Evolutionary conservation across 2,329 filamentous ascomycete species (phyloP).

Genomic region (Magnaporthiopsis rhizophila): DNA sequence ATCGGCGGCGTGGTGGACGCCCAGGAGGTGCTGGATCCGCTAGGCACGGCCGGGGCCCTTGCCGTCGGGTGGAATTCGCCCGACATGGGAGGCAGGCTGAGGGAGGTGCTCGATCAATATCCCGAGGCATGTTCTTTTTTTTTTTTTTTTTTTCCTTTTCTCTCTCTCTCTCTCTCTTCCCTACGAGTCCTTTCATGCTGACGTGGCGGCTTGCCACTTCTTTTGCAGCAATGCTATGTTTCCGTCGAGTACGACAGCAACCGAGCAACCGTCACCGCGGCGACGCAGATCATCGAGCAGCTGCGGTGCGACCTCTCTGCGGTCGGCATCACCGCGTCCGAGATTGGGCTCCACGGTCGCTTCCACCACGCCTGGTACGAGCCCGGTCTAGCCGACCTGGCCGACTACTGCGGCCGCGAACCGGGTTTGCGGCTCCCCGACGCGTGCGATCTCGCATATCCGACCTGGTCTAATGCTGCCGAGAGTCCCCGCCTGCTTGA

Average conservation of each 20-base stretch:
- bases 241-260: conserved; percentile 29
- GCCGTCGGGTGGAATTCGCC: neutral
- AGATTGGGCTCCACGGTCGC: conserved; percentile 23
- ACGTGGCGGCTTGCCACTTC: neutral
- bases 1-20: conserved; percentile 29
- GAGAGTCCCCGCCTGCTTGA: too few species aligned
- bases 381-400: neutral
- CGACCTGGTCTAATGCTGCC: too few species aligned
- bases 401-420: too few species aligned
- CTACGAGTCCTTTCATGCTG: neutral
- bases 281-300: conserved; percentile 2
- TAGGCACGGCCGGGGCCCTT: neutral
- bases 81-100: neutral
- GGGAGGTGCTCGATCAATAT: neutral
- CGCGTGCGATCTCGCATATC: too few species aligned
- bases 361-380: conserved; percentile 22
- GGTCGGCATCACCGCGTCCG: conserved; percentile 18
- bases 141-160: too few species aligned
- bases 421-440: too few species aligned
- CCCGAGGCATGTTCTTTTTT: conserved; percentile 1
- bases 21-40: conserved; percentile 17
- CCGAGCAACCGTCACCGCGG: conserved; percentile 26
- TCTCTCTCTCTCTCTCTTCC: conserved; percentile 11
- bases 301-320: conserved; percentile 16
- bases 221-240: conserved; percentile 22